These are phyloP conservation scores for Colletotrichum costaricense DNA, from an alignment of 2,329 filamentous ascomycete genomes.

Conservation along the genomic window DNA sequence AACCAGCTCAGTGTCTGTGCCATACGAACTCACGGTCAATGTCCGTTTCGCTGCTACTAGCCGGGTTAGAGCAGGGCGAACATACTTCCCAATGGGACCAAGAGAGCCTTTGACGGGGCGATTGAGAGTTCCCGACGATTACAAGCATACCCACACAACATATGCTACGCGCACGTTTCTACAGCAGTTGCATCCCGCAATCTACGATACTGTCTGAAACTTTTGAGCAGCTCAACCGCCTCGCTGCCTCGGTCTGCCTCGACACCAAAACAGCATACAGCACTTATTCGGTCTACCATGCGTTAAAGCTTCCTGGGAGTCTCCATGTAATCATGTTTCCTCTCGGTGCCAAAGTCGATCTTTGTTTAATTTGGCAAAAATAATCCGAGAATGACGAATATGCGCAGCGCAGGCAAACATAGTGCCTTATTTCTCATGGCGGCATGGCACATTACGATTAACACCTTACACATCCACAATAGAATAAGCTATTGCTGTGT, in stretches of 20 bases:
- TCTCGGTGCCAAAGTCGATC: neutral
- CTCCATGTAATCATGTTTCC: neutral
- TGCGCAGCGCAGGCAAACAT: too few species aligned
- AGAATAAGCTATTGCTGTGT: neutral
- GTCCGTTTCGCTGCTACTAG: neutral
- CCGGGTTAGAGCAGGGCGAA: neutral
- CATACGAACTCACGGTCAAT: constrained; percentile 6
- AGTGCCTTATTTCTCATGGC: neutral
- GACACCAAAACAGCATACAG: neutral
- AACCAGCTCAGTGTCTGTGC: neutral
- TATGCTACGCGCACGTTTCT: neutral
- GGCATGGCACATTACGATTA: neutral
- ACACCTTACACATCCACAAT: neutral
- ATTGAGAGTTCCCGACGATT: neutral
- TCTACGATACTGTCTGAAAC: neutral
- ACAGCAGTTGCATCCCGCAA: neutral
- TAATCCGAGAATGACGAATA: neutral
- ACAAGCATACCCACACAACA: neutral
- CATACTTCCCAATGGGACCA: neutral
- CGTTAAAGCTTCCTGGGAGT: neutral
- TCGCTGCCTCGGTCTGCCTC: neutral
- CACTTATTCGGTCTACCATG: neutral
- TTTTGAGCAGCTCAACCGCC: neutral
- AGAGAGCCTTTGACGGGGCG: neutral
- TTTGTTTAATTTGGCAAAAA: neutral